Evolutionary conservation across 495 filamentous ascomycete species (phyloP), one percentile per base, ranked within the genome.

Genomic region (Penicillium odoratum): DNA sequence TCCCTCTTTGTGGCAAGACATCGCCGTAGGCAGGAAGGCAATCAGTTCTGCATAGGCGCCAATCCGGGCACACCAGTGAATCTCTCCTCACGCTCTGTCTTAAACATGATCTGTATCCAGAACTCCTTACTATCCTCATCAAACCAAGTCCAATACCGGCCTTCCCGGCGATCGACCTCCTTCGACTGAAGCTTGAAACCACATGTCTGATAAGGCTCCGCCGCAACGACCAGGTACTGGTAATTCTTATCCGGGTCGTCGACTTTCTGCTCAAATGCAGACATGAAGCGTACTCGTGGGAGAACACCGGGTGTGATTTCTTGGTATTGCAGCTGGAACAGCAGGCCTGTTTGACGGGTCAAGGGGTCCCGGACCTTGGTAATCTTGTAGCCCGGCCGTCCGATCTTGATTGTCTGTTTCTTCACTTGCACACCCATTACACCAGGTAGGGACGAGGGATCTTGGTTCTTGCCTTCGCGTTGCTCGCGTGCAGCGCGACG

Each of bases 21-120:
- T 40, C 13, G 26, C 54, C 13, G 45, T 42, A 31, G 45, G 4
- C 43, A 45, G 5, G 18, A 33, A 59, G 21, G 25, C 13, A 60
- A 40, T 66, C 56, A 73, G 36, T 57, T 43, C 57, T 58, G 61
- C 65, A 71, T 60, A n/a, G 89, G 85, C 13, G 88, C 92, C 72
- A 98, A 75, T 26, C 94, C 94, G 10, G 94, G 94, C 51, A 97
- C 95, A 67, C 91, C 92, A 66, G 86, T 90, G 69, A 95, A 98
- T 60, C 94, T 78, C 82, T 98, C 94, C 79, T 98, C 94, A 51
- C 94, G 83, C 81, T 99, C 94, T 40, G 95, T 98, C 84, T 97
- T 93, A 78, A 98, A 99, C 82, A 97, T 90, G 51, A 99, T 82
- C 80, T 98, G 94, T n/a, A 97, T 81, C 90, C 92, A 98, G 68